These are phyloP conservation scores for Malassezia nana DNA, from an alignment of 1,284 basidiomycete genomes.

Conservation along the genomic window DNA sequence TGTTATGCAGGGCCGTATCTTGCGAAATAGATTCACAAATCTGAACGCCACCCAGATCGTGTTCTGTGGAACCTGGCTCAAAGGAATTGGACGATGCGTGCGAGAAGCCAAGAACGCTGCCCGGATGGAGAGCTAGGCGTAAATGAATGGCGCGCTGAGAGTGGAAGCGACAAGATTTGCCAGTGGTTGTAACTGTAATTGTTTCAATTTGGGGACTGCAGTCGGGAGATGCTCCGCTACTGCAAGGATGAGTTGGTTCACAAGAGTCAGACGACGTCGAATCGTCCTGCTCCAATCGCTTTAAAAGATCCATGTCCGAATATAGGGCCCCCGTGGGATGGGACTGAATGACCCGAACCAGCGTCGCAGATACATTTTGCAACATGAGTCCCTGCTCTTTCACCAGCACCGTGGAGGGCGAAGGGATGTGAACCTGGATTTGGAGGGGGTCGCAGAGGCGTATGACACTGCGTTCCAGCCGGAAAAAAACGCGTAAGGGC, in stretches of 20 bases:
- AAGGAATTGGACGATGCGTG: slow-evolving; percentile 17
- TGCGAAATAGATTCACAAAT: slow-evolving; percentile 44
- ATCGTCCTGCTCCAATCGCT: neutral
- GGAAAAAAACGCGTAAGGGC: slow-evolving; percentile 27
- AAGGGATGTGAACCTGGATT: slow-evolving; percentile 36
- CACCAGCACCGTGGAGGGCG: slow-evolving; percentile 24
- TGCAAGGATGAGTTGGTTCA: too few species aligned
- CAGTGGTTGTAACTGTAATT: slow-evolving; percentile 22
- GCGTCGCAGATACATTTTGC: slow-evolving; percentile 34
- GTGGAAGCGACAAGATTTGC: slow-evolving; percentile 44
- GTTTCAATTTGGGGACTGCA: too few species aligned
- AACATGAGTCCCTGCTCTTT: slow-evolving; percentile 33
- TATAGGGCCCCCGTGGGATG: slow-evolving; percentile 11
- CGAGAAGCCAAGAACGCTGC: neutral
- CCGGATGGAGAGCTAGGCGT: slow-evolving; percentile 32
- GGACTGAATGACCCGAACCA: slow-evolving; percentile 35
- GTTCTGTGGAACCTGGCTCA: slow-evolving; percentile 32
- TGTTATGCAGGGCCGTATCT: slow-evolving; percentile 39
- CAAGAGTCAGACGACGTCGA: too few species aligned
- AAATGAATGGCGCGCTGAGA: slow-evolving; percentile 31
- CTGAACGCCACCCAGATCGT: slow-evolving; percentile 34
- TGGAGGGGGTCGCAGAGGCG: slow-evolving; percentile 41
- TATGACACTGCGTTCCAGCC: slow-evolving; percentile 37
- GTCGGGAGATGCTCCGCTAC: too few species aligned
- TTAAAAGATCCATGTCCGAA: slow-evolving; percentile 3